These are phyloP conservation scores for Cladophialophora immunda DNA, from an alignment of 2,329 filamentous ascomycete genomes.

Conservation along the genomic window DNA sequence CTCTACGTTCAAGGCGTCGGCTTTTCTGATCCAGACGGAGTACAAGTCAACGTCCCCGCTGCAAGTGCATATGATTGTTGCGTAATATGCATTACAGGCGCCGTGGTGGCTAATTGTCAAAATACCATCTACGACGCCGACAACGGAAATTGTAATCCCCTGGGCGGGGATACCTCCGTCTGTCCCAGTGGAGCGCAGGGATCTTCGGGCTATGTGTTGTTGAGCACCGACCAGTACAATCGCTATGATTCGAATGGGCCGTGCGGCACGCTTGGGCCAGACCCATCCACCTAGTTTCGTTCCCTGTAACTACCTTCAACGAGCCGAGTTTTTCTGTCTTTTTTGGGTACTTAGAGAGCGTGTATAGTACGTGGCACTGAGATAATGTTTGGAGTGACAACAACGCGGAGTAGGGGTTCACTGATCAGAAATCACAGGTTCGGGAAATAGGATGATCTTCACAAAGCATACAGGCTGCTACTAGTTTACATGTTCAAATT, in stretches of 20 bases:
- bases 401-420: no score
- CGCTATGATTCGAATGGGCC: background rate
- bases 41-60: background rate
- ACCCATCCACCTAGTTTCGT: no score
- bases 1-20: background rate
- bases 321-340: no score
- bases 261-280: background rate
- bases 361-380: no score
- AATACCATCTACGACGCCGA: background rate
- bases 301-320: no score
- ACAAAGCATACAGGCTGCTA: no score
- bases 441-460: no score
- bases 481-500: no score
- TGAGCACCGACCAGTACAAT: background rate
- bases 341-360: no score
- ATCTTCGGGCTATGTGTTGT: background rate
- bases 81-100: background rate
- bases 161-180: background rate
- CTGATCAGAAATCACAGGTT: no score
- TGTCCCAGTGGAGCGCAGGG: background rate
- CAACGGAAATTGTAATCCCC: background rate
- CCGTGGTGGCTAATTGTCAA: background rate
- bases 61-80: background rate
- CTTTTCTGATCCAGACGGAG: background rate
- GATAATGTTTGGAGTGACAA: no score